Evolutionary conservation across 164 flowering plant genomes (phyloP).

Genomic region (Paratinospora sagittata): DNA sequence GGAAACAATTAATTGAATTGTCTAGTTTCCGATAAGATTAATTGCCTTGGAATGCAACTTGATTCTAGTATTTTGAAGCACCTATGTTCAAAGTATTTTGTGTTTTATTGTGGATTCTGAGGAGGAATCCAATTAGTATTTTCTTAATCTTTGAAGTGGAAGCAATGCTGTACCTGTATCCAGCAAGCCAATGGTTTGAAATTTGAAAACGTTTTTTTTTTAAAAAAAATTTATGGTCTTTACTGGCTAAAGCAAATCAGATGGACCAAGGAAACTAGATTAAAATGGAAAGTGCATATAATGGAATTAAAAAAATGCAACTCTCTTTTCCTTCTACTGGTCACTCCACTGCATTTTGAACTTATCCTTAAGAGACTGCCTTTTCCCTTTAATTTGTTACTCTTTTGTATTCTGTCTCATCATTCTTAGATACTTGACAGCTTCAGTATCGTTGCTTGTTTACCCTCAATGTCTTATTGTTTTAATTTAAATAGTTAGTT

Average conservation of each 20-base stretch:
- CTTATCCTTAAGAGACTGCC: neutral
- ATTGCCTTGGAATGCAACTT: neutral
- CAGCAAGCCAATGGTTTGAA: neutral
- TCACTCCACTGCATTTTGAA: neutral
- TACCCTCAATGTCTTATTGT: neutral
- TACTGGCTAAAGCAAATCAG: neutral
- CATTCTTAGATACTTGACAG: neutral
- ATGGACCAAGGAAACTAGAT: neutral
- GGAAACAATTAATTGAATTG: neutral
- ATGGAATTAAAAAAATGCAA: neutral
- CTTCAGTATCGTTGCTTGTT: neutral
- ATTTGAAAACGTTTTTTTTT: neutral
- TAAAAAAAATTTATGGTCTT: neutral
- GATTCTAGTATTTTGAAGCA: neutral
- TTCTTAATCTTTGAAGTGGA: neutral
- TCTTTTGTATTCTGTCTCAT: neutral
- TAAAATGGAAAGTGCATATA: neutral
- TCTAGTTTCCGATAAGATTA: neutral
- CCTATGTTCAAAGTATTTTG: neutral
- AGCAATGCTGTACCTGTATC: neutral
- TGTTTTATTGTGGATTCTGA: neutral
- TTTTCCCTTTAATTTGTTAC: neutral
- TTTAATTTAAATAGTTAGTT: neutral
- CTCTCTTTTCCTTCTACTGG: neutral
- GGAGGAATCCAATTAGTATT: neutral